These are phyloP conservation scores for Chrysoporthe cubensis DNA, from an alignment of 2,329 filamentous ascomycete species.

Conservation along the genomic window DNA sequence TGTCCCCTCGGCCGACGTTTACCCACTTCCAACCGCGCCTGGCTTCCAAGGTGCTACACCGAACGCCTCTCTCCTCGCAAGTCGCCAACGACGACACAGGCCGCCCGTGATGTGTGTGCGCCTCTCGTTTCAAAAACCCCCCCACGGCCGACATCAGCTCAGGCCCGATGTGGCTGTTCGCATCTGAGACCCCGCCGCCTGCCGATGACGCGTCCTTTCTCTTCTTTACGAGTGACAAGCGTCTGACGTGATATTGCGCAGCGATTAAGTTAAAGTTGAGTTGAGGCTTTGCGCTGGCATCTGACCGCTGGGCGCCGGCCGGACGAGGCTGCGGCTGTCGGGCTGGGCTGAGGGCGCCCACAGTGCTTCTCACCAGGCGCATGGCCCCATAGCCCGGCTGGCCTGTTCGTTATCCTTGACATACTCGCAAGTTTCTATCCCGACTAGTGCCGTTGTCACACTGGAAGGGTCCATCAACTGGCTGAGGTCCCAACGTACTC, in stretches of 20 bases:
- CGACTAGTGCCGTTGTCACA: not conserved
- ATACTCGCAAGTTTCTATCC: not conserved
- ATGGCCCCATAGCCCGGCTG: not conserved
- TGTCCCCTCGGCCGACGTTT: not conserved
- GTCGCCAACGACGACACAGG: not conserved
- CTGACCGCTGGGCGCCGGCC: not conserved
- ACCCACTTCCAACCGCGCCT: not conserved
- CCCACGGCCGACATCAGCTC: constrained; percentile 12
- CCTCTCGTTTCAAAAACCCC: not conserved
- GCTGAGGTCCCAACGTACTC: not conserved
- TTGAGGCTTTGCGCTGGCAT: not conserved
- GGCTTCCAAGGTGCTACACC: not conserved
- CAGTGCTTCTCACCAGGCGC: not conserved
- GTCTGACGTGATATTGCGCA: constrained; percentile 7
- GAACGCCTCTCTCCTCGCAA: not conserved
- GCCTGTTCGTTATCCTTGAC: too few species aligned
- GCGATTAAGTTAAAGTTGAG: constrained; percentile 8
- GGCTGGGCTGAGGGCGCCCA: not conserved
- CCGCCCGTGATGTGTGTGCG: not conserved
- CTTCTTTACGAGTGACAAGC: not conserved
- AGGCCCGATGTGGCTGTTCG: constrained; percentile 1
- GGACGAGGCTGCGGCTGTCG: not conserved
- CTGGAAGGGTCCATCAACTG: not conserved
- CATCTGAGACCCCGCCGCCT: constrained; percentile 22
- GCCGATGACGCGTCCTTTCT: constrained; percentile 34